These are phyloP conservation scores for Prunus davidiana DNA, from an alignment of 306 rosid genomes.

Conservation along the genomic window DNA sequence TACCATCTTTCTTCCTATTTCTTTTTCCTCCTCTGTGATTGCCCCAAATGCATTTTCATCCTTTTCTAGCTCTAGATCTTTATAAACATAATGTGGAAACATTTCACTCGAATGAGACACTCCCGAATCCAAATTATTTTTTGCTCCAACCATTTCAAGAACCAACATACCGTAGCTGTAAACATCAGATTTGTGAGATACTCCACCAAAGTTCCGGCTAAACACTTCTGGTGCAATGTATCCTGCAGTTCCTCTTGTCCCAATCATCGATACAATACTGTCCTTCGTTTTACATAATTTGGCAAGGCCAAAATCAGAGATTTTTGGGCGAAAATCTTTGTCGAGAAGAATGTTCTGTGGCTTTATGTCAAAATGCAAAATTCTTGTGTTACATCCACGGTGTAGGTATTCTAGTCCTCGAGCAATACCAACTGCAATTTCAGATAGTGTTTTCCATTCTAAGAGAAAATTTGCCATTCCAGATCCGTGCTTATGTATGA, in stretches of 20 bases:
- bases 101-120: background rate
- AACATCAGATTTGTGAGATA: conserved; percentile 22
- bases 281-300: background rate
- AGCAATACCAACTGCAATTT: conserved; percentile 33
- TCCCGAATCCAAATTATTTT: background rate
- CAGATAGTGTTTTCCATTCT: conserved; percentile 13
- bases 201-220: conserved; percentile 8
- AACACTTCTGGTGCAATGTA: conserved; percentile 20
- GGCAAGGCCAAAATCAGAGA: conserved; percentile 4
- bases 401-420: conserved; percentile 43
- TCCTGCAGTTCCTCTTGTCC: conserved; percentile 9
- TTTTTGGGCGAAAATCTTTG: conserved; percentile 2
- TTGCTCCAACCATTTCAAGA: conserved; percentile 14
- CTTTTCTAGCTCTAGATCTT: background rate
- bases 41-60: background rate
- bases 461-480: conserved; percentile 5
- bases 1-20: conserved; percentile 28
- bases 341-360: conserved; percentile 11
- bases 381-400: conserved; percentile 33
- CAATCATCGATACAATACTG: background rate
- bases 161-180: conserved; percentile 20
- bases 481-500: conserved; percentile 13
- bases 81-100: background rate
- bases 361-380: conserved; percentile 37
- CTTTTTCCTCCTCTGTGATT: conserved; percentile 22